phyloP scores from a whole-genome alignment of 208 protist species.

The Trypanosoma melophagium region DNA sequence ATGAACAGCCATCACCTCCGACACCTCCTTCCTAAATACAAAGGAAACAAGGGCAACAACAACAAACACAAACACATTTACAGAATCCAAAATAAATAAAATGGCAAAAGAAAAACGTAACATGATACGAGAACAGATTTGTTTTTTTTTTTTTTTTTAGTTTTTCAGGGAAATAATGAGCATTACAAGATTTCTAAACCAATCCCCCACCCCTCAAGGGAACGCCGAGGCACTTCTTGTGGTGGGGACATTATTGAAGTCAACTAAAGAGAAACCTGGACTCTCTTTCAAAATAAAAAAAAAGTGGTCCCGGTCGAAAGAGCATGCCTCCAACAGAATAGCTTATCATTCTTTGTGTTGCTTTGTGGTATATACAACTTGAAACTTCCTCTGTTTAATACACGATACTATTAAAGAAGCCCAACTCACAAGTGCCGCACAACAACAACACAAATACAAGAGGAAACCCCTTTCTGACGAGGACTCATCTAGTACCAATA shows the following conservation, averaged over 20 bases:
- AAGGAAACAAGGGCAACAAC: background rate
- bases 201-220: no score
- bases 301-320: background rate
- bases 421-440: slow-evolving; percentile 26
- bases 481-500: slow-evolving; percentile 11
- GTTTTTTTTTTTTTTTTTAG: no score
- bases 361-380: slow-evolving; percentile 28
- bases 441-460: slow-evolving; percentile 27
- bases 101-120: background rate
- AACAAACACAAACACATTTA: slow-evolving; percentile 3
- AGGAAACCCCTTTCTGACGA: background rate
- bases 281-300: background rate
- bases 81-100: background rate
- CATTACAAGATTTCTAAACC: no score
- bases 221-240: no score
- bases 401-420: slow-evolving; percentile 34
- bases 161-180: no score
- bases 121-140: background rate
- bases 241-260: no score
- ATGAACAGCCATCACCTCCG: slow-evolving; percentile 2
- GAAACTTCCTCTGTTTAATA: slow-evolving; percentile 35
- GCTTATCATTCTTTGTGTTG: slow-evolving; percentile 34
- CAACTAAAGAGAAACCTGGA: no score
- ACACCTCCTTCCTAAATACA: background rate
- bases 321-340: no score